phyloP scores from a whole-genome alignment of 2,329 filamentous ascomycete species.

The Capronia epimyces region DNA sequence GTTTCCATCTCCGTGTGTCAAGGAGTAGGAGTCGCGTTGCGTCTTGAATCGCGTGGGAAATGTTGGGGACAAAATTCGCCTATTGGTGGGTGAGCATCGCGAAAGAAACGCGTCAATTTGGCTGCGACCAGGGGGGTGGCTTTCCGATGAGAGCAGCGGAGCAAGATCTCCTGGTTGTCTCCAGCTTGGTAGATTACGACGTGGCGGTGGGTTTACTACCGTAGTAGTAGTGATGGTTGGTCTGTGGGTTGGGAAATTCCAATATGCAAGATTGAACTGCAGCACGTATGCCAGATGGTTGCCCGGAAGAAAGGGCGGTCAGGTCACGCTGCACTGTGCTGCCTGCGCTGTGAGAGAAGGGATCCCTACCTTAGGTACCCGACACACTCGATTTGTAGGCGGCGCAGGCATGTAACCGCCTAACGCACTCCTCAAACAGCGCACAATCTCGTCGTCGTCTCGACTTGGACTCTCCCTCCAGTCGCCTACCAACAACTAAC shows the following conservation, averaged over 20 bases:
- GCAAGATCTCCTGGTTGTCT: not conserved
- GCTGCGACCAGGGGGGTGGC: not conserved
- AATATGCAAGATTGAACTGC: too few relatives aligned
- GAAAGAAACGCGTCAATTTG: constrained; percentile 28
- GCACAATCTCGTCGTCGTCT: not conserved
- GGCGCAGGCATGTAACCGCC: not conserved
- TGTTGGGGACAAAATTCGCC: constrained; percentile 15
- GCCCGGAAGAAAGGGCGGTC: too few relatives aligned
- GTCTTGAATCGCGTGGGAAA: constrained; percentile 21
- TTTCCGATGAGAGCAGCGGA: not conserved
- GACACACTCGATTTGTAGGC: too few relatives aligned
- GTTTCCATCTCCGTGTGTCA: constrained; percentile 12
- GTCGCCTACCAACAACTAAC: too few relatives aligned
- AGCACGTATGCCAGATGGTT: too few relatives aligned
- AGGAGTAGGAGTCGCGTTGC: constrained; percentile 18
- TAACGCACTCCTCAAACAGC: not conserved
- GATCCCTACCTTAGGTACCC: too few relatives aligned
- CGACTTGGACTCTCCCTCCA: too few relatives aligned
- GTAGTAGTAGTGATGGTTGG: not conserved
- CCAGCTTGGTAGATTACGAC: not conserved
- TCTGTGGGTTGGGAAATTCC: too few relatives aligned
- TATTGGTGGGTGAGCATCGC: constrained; percentile 18
- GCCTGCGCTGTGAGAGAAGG: too few relatives aligned
- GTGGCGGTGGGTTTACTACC: too few relatives aligned
- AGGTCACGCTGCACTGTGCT: too few relatives aligned